These are phyloP conservation scores for Alternaria triticimaculans DNA, from an alignment of 2,329 filamentous ascomycete genomes.

Conservation along the genomic window DNA sequence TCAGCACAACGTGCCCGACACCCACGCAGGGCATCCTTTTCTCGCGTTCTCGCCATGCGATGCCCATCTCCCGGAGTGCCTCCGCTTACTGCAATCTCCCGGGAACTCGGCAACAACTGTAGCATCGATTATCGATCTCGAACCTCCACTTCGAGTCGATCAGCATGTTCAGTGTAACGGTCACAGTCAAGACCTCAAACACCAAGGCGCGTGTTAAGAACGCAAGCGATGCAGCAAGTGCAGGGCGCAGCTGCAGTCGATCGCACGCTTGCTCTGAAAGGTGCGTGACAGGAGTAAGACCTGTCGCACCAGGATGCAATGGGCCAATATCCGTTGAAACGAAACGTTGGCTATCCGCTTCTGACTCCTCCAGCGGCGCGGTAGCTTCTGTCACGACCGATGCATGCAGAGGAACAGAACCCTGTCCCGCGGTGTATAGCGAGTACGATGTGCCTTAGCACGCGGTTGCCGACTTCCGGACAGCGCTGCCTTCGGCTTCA, in stretches of 20 bases:
- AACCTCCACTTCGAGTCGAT: background rate
- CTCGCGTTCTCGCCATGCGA: background rate
- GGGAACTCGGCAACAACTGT: background rate
- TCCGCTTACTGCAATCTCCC: slow-evolving; percentile 8
- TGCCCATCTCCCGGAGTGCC: slow-evolving; percentile 10
- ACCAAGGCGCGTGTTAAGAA: background rate
- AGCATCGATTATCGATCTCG: background rate
- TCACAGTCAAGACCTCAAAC: background rate
- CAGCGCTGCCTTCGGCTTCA: background rate
- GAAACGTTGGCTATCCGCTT: slow-evolving; percentile 24
- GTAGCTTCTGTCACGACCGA: slow-evolving; percentile 1
- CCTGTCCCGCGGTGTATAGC: background rate
- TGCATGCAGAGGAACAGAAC: background rate
- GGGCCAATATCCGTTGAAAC: slow-evolving; percentile 22
- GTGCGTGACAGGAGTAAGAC: slow-evolving; percentile 20
- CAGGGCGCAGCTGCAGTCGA: slow-evolving; percentile 10
- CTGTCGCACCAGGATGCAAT: slow-evolving; percentile 33
- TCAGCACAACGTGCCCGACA: slow-evolving; percentile 1
- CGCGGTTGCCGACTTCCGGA: background rate
- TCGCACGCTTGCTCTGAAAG: slow-evolving; percentile 11
- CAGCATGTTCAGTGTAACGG: background rate
- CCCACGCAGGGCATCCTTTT: slow-evolving; percentile 3
- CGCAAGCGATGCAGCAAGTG: slow-evolving; percentile 5
- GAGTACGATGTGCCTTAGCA: background rate
- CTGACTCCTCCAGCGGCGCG: slow-evolving; percentile 12